Evolutionary conservation across 352 stramenopile species (phyloP).

Genomic region (Phytophthora cactorum): DNA sequence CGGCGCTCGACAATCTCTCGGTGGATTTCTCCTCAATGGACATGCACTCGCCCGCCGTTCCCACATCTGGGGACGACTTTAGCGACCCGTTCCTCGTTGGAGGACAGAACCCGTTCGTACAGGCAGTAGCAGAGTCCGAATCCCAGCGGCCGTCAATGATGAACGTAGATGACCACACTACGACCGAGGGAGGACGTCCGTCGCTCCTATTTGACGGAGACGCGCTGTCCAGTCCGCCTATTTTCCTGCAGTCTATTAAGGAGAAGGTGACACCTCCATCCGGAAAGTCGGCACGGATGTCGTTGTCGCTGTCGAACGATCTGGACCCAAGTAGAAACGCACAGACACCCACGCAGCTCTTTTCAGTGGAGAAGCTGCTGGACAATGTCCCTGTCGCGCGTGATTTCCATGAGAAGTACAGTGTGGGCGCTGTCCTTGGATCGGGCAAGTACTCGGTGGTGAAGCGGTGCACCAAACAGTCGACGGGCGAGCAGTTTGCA

Average conservation of each 20-base stretch:
- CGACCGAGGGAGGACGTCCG: constrained; percentile 36
- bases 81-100: constrained; percentile 56
- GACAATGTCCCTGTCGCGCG: constrained; percentile 64
- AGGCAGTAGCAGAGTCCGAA: constrained; percentile 29
- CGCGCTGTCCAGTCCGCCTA: constrained; percentile 46
- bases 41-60: constrained; percentile 46
- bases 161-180: constrained; percentile 26
- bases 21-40: constrained; percentile 61
- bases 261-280: constrained; percentile 63
- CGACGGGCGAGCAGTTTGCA: constrained; percentile 46
- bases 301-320: constrained; percentile 67
- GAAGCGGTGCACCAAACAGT: constrained; percentile 58
- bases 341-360: constrained; percentile 54
- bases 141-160: constrained; percentile 28
- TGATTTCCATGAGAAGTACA: constrained; percentile 69
- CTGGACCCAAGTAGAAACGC: constrained; percentile 54
- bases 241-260: constrained; percentile 74
- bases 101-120: constrained; percentile 53
- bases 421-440: constrained; percentile 59
- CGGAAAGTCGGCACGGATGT: constrained; percentile 42
- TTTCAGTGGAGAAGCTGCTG: constrained; percentile 70
- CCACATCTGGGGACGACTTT: constrained; percentile 20
- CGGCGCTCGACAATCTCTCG: constrained; percentile 59
- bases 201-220: constrained; percentile 73
- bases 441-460: constrained; percentile 85